These are phyloP conservation scores for Prunus salicina DNA, from an alignment of 306 rosid species.

Conservation along the genomic window DNA sequence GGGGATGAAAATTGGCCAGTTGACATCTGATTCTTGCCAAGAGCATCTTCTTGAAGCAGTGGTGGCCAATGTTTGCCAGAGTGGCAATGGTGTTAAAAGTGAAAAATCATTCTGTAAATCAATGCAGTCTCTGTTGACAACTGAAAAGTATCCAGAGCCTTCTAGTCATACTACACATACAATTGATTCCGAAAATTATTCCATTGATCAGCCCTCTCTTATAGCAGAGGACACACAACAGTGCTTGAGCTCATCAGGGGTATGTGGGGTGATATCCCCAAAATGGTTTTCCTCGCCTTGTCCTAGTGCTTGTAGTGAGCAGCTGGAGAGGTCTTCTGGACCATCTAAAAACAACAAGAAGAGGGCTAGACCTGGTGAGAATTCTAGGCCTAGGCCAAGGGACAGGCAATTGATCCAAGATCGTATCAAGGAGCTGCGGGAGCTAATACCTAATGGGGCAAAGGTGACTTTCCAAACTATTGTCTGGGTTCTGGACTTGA, in stretches of 20 bases:
- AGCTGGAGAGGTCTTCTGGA: constrained; percentile 67
- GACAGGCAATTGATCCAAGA: constrained; percentile 98
- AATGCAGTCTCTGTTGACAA: constrained; percentile 57
- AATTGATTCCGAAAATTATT: constrained; percentile 59
- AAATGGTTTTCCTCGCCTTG: constrained; percentile 74
- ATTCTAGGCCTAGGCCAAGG: constrained; percentile 94
- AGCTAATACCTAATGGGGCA: constrained; percentile 88
- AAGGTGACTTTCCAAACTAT: constrained; percentile 49
- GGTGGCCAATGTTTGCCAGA: constrained; percentile 63
- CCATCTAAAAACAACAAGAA: constrained; percentile 79
- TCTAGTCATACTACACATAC: constrained; percentile 47
- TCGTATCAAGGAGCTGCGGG: constrained; percentile 93
- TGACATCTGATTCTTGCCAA: constrained; percentile 58
- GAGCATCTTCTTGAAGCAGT: constrained; percentile 95
- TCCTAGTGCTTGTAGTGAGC: constrained; percentile 70
- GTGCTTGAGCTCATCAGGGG: constrained; percentile 74
- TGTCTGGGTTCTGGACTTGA: constrained; percentile 21
- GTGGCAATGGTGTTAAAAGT: constrained; percentile 49
- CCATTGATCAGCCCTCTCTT: constrained; percentile 56
- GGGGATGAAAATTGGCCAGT: constrained; percentile 52
- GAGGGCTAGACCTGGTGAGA: constrained; percentile 89
- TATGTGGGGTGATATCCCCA: constrained; percentile 59
- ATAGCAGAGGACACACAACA: constrained; percentile 52
- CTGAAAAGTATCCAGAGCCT: constrained; percentile 58
- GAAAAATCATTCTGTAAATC: constrained; percentile 61